A percentile compares a stretch with the other conserved stretches of the same genome.
Conservation (phyloP, 139 green algal genomes). For the Trebouxia sp. region DNA sequence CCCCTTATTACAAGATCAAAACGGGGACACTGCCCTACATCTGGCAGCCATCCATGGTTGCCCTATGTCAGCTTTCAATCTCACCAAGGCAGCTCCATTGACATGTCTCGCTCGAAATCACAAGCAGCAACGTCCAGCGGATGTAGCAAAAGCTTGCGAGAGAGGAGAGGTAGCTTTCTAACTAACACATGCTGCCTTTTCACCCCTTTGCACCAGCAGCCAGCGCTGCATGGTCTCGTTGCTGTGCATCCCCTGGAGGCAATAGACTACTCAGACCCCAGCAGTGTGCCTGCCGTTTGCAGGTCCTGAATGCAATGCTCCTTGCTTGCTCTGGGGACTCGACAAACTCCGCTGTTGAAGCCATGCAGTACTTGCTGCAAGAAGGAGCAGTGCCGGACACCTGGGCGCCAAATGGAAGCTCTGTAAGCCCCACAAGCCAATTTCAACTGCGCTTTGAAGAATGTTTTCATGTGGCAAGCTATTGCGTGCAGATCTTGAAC, state of each 20-base stretch:
- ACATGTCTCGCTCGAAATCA: slow-evolving; percentile 55
- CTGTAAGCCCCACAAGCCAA: neutral
- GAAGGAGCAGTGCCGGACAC: slow-evolving; percentile 76
- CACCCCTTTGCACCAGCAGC: neutral
- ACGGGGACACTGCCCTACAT: slow-evolving; percentile 63
- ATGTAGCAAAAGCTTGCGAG: slow-evolving; percentile 57
- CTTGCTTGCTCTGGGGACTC: slow-evolving; percentile 63
- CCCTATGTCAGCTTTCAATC: slow-evolving; percentile 71
- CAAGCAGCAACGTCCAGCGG: slow-evolving; percentile 51
- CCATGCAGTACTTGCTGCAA: slow-evolving; percentile 61
- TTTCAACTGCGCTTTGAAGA: neutral
- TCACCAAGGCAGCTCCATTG: slow-evolving; percentile 50
- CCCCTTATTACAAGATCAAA: slow-evolving; percentile 32
- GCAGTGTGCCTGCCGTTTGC: slow-evolving; percentile 17
- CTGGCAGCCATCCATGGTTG: slow-evolving; percentile 61
- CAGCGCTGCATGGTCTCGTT: no score
- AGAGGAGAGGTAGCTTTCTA: slow-evolving; percentile 49
- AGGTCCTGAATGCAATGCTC: slow-evolving; percentile 81
- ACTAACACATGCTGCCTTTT: neutral
- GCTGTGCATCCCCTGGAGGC: no score
- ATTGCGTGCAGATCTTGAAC: no score
- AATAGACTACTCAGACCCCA: neutral
- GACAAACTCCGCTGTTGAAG: slow-evolving; percentile 26
- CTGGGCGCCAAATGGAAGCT: slow-evolving; percentile 74
- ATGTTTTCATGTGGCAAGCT: no score